Percentiles rank a stretch among this genome's conserved stretches.
phyloP scores from a whole-genome alignment of 768 basidiomycete genomes.

The Suillus cothurnatus region DNA sequence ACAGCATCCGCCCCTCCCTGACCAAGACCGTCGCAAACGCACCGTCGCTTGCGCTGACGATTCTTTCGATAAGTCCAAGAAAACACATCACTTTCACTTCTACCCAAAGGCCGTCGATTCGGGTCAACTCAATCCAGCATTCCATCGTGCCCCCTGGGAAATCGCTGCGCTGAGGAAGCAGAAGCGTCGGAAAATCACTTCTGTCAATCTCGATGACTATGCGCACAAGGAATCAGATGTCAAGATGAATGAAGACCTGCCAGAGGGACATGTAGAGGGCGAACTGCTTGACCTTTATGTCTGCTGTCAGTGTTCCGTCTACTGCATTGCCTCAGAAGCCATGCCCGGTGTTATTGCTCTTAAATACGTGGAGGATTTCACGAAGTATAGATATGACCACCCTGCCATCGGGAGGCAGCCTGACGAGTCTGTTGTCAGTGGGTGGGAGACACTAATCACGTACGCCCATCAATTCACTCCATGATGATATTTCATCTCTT shows the following conservation, averaged over 20 bases:
- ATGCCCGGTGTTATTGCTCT: conserved; percentile 75
- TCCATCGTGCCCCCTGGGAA: conserved; percentile 63
- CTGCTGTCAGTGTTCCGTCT: conserved; percentile 83
- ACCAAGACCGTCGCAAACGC: conserved; percentile 50
- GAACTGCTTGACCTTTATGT: conserved; percentile 75
- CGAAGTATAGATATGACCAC: conserved; percentile 59
- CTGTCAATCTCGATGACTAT: conserved; percentile 35
- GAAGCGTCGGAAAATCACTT: conserved; percentile 53
- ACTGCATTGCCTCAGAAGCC: conserved; percentile 67
- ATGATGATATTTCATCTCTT: conserved; percentile 1
- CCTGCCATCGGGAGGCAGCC: conserved; percentile 58
- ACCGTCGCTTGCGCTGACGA: conserved; percentile 57
- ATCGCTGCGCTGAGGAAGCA: conserved; percentile 50
- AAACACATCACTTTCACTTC: conserved; percentile 82
- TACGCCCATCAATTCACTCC: conserved; percentile 38
- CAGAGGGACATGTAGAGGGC: conserved; percentile 43
- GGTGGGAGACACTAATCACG: conserved; percentile 69
- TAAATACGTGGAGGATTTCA: conserved; percentile 62
- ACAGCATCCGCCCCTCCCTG: conserved; percentile 52
- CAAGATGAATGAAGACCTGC: conserved; percentile 33
- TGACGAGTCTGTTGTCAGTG: conserved; percentile 55
- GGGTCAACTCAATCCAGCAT: conserved; percentile 64
- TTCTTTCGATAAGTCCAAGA: conserved; percentile 49
- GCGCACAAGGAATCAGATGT: conserved; percentile 30
- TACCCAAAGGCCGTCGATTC: conserved; percentile 73